These are phyloP conservation scores for Sugiyamaella japonica DNA, from an alignment of 1,139 yeast species.

Conservation along the genomic window DNA sequence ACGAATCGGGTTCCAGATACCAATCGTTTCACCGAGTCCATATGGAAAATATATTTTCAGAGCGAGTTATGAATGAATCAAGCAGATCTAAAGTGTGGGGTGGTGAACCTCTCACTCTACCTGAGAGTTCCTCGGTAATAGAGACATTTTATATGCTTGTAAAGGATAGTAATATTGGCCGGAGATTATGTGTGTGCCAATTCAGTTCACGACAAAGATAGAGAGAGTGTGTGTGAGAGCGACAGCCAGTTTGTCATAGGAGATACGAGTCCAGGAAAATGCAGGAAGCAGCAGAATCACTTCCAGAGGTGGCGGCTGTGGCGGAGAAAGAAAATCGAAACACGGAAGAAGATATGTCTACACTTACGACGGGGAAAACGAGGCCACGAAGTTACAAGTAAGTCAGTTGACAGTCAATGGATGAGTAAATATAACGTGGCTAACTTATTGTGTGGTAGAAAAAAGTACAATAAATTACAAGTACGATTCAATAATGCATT, in stretches of 20 bases:
- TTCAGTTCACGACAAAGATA: not conserved
- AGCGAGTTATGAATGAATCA: too few species aligned
- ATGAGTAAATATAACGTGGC: not conserved
- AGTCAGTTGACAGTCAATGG: not conserved
- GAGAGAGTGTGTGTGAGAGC: not conserved
- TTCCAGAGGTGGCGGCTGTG: not conserved
- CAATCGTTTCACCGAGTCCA: slow-evolving; percentile 7
- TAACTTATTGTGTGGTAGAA: slow-evolving; percentile 15
- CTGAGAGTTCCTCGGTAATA: not conserved
- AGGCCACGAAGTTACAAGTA: slow-evolving; percentile 13
- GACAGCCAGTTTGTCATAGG: not conserved
- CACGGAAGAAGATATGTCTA: not conserved
- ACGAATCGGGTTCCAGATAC: slow-evolving; percentile 20
- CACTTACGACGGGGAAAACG: not conserved
- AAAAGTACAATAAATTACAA: slow-evolving; percentile 34
- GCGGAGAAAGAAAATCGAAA: not conserved
- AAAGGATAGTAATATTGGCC: not conserved
- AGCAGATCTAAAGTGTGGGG: not conserved
- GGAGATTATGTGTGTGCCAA: not conserved
- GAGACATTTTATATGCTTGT: slow-evolving; percentile 20
- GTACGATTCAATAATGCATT: slow-evolving; percentile 29
- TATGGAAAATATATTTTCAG: too few species aligned
- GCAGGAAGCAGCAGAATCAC: not conserved
- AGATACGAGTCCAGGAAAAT: too few species aligned
- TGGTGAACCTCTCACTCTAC: not conserved